Evolutionary conservation across 2,329 filamentous ascomycete species (phyloP), one percentile per base, ranked within the genome.

Genomic region (Phaeomoniella chlamydospora): DNA sequence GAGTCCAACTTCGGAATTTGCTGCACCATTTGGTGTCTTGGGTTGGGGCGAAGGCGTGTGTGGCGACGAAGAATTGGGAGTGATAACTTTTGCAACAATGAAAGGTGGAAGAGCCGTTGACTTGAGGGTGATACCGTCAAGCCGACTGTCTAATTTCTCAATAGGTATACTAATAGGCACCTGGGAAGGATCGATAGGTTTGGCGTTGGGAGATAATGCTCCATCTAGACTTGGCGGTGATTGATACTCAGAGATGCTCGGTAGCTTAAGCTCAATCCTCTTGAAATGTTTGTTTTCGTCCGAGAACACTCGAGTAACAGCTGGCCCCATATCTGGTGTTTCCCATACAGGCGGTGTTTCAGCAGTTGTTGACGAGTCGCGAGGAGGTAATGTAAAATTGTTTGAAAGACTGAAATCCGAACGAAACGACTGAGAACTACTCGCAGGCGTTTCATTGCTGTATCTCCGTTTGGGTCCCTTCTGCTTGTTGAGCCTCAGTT

Each of bases 81-180:
- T 61, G 43, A 61, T 57, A 36, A 63, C 55, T 39, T 53, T 58
- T 29, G 58, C 59, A 13, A 60, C 53, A 13, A 65, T 51, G 36
- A 55, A 56, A 3, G 59, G 60, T 16, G 55, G 57, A 29, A 65
- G 45, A n/a, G 36, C 39, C 14, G 58, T 57, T 3, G 61, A 63
- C 38, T 64, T 65, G 34, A 65, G 51, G 4, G 56, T 64, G 38
- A 65, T 65, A 4, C 62, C 61, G 39, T 65, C 62, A 1, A 65
- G 50, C 18, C 50, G 55, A 35, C 55, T 62, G 43, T 65, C 62
- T 22, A 65, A 49, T 42, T 59, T 56, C 43, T 64, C 59, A 38
- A 65, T 60, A 3, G 61, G 61, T 5, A 62, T 48, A 19, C 56
- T 52, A 34, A 53, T 42, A 10, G 45, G 37, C 9, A 47, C 39